Conservation (phyloP, 106 monocot genomes). For the Apostasia shenzhenica region DNA sequence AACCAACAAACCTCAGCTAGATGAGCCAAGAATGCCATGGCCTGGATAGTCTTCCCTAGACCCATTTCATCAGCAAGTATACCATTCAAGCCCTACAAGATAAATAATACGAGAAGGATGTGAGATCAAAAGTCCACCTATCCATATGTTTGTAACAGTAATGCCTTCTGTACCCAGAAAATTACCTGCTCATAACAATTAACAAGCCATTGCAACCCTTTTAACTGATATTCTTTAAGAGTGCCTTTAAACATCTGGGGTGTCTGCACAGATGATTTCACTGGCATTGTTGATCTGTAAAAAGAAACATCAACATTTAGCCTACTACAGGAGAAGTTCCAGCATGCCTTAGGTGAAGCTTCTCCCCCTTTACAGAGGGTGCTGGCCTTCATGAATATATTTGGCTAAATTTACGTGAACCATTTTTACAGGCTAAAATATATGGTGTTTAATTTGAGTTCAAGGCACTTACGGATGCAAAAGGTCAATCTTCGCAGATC, state of each 20-base stretch:
- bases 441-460: background rate
- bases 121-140: background rate
- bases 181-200: constrained; percentile 97
- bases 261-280: constrained; percentile 80
- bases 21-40: constrained; percentile 97
- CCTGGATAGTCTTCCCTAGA: constrained; percentile 97
- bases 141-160: background rate
- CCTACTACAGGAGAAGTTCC: background rate
- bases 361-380: too few species aligned
- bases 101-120: background rate
- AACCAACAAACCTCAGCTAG: constrained; percentile 76
- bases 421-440: too few species aligned
- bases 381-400: too few species aligned
- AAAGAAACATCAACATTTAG: constrained; percentile 5
- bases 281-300: constrained; percentile 93
- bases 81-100: constrained; percentile 83
- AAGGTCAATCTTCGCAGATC: constrained; percentile 69
- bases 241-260: constrained; percentile 85
- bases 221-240: constrained; percentile 94
- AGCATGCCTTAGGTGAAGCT: background rate
- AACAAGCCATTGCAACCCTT: constrained; percentile 97
- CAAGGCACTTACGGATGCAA: constrained; percentile 76
- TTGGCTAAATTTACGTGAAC: too few species aligned
- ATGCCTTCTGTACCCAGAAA: background rate
- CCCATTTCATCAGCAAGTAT: constrained; percentile 99